Evolutionary conservation across 225 moss, liverwort and hornwort species (phyloP).

Genomic region (Polytrichum commune): DNA sequence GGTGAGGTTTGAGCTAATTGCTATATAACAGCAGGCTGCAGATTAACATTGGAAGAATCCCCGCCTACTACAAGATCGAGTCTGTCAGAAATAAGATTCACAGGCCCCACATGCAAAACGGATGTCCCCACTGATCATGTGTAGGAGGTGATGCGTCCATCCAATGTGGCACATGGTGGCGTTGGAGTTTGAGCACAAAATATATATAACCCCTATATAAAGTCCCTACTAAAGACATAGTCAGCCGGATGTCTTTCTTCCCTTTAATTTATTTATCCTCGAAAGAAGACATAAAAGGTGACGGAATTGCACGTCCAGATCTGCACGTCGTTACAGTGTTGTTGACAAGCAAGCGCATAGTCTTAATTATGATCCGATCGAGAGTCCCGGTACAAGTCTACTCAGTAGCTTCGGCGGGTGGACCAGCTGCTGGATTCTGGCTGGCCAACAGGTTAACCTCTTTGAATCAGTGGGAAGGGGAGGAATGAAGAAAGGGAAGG

Average conservation of each 20-base stretch:
- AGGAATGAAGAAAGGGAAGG: too few species aligned
- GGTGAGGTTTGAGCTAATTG: too few species aligned
- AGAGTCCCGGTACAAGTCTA: too few species aligned
- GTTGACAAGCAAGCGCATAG: background rate
- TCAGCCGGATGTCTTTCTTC: background rate
- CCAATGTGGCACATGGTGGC: background rate
- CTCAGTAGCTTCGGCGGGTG: too few species aligned
- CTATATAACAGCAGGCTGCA: too few species aligned
- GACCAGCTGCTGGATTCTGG: too few species aligned
- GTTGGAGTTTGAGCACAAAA: background rate
- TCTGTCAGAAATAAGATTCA: background rate
- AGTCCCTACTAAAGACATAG: background rate
- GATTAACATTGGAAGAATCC: too few species aligned
- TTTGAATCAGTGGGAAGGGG: too few species aligned
- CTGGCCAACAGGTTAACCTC: too few species aligned
- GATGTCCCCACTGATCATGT: background rate
- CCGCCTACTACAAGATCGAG: background rate
- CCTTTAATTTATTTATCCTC: background rate
- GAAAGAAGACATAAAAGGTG: background rate
- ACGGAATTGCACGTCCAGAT: background rate
- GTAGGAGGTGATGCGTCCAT: background rate
- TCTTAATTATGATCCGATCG: background rate
- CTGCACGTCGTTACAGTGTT: background rate
- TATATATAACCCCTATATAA: background rate
- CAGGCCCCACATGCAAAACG: background rate